Evolutionary conservation across 345 rosid species (phyloP), one percentile per base, ranked within the genome.

Genomic region (Jatropha curcas): DNA sequence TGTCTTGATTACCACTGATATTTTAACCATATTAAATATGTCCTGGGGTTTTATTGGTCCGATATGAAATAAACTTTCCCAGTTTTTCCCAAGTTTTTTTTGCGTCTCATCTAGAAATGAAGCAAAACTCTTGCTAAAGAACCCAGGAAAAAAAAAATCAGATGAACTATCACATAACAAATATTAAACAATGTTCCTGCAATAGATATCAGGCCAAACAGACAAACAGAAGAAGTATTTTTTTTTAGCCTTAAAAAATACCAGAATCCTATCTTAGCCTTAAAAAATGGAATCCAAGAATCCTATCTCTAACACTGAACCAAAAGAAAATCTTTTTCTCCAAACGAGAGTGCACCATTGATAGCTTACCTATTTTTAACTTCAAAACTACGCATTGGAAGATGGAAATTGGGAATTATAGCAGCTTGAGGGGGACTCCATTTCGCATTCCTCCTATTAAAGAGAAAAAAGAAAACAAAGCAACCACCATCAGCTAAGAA

Each of bases 321-420:
- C n/a, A 48, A 7, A 17, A 17, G 20, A 48, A 48, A 48, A 48
- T 14, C 4, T 16, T 17, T 16, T 5, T 1, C 4, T 16, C 7
- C 19, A 48, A 48, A 17, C 17, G 22, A 48, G 35, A 58, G 9
- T 58, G 35, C 62, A 27, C 4, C 16, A 25, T 33, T 0, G 4
- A 16, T 10, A 51, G 39, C 55, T 4, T n/a, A 89, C 93, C 89
- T 88, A 83, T 88, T 89, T 74, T 87, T 84, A 39, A 84, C 89
- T 79, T 91, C 95, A 65, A 84, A 83, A 76, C 91, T 89, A 31
- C 97, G 92, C 95, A 81, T 87, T 8, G 95, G 98, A 52, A 89
- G 92, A 79, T 89, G 94, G 57, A 86, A 75, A 75, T 89, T 84
- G 0, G 92, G 89, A 24, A 88, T 72, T 10, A 89, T 75, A 63